These are phyloP conservation scores for Sporothrix brunneoviolacea DNA, from an alignment of 2,329 filamentous ascomycete species.

Conservation along the genomic window DNA sequence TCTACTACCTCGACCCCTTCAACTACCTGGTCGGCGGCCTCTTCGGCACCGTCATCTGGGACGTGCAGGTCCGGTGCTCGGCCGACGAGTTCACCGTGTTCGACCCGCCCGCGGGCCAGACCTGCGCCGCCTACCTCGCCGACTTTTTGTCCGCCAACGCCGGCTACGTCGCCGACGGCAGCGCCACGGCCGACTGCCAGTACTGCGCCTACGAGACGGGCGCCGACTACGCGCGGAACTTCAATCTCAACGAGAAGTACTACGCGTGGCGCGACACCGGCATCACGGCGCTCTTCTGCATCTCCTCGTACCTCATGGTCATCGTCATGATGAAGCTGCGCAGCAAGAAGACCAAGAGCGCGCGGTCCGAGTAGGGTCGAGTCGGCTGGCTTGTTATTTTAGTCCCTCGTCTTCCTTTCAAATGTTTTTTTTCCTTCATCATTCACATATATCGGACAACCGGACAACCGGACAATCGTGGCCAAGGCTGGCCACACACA, in stretches of 20 bases:
- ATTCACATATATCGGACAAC: no score
- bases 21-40: conserved; percentile 54
- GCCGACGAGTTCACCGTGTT: conserved; percentile 45
- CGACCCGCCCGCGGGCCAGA: conserved; percentile 42
- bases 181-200: conserved; percentile 47
- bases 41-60: conserved; percentile 46
- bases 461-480: no score
- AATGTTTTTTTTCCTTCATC: neutral
- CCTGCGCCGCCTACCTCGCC: conserved; percentile 51
- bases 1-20: conserved; percentile 56
- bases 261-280: conserved; percentile 60
- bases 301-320: conserved; percentile 46
- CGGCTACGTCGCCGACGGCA: conserved; percentile 44
- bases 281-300: conserved; percentile 49
- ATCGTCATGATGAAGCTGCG: conserved; percentile 42
- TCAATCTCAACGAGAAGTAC: conserved; percentile 55
- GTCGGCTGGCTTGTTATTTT: neutral
- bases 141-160: conserved; percentile 45
- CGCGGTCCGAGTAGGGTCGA: conserved; percentile 27
- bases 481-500: no score
- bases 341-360: conserved; percentile 42
- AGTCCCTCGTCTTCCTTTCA: no score
- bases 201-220: conserved; percentile 57
- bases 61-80: conserved; percentile 38
- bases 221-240: conserved; percentile 50